Percentiles rank a stretch among this genome's conserved stretches.
phyloP scores from a whole-genome alignment of 208 protist species.

The Acanthamoeba lugdunensis region DNA sequence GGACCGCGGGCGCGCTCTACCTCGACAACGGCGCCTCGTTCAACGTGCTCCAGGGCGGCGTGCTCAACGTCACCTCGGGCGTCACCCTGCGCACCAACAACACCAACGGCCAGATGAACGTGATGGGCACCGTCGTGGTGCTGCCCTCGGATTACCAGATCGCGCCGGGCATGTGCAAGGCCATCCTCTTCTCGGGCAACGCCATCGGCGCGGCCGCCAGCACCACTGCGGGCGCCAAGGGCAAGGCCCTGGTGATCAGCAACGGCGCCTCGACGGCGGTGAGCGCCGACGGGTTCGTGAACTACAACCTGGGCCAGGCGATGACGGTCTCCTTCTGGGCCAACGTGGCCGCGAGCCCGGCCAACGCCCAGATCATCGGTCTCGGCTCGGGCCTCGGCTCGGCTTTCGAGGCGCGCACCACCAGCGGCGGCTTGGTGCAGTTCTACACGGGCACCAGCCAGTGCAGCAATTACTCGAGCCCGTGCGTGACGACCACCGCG shows the following conservation, averaged over 20 bases:
- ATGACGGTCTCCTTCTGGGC: slow-evolving; percentile 53
- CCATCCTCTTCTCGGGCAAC: slow-evolving; percentile 47
- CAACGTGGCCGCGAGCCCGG: neutral
- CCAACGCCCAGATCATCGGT: neutral
- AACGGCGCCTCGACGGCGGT: neutral
- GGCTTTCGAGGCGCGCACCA: slow-evolving; percentile 53
- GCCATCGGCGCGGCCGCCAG: neutral
- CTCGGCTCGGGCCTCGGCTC: neutral
- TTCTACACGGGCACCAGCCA: slow-evolving; percentile 55
- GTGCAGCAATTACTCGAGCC: slow-evolving; percentile 27
- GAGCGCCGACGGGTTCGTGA: slow-evolving; percentile 58
- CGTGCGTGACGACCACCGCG: neutral
- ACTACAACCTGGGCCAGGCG: slow-evolving; percentile 30
- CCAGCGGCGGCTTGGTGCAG: neutral
- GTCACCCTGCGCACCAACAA: neutral
- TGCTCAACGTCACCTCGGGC: slow-evolving; percentile 48
- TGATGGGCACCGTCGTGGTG: slow-evolving; percentile 42
- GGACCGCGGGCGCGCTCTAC: slow-evolving; percentile 63
- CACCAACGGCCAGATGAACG: slow-evolving; percentile 23
- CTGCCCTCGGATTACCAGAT: slow-evolving; percentile 21
- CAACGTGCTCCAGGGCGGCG: slow-evolving; percentile 56
- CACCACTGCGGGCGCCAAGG: neutral
- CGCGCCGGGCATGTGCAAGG: neutral
- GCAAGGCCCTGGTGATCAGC: slow-evolving; percentile 13
- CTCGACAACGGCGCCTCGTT: slow-evolving; percentile 45